Conservation (phyloP, 108 stramenopile species). For the Cyclotella sp. region DNA sequence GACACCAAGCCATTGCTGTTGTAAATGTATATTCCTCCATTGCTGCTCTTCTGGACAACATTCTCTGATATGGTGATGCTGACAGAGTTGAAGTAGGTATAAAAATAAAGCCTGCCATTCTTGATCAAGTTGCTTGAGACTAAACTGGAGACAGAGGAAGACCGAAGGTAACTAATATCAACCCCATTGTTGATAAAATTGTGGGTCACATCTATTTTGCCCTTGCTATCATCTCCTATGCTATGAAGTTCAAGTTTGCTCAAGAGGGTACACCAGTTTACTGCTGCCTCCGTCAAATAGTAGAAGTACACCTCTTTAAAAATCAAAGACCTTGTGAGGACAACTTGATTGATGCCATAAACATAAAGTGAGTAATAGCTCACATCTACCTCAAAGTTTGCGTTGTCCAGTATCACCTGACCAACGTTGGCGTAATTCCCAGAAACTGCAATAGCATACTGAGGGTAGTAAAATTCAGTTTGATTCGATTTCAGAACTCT, state of each 20-base stretch:
- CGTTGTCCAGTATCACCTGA: conserved; percentile 2
- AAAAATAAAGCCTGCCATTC: not conserved
- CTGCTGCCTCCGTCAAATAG: not conserved
- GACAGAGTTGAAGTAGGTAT: not conserved
- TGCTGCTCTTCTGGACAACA: not conserved
- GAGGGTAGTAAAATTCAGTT: conserved; percentile 11
- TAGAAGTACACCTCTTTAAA: not conserved
- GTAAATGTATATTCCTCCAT: conserved; percentile 4
- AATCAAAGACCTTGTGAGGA: not conserved
- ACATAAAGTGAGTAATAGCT: not conserved
- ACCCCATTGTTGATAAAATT: not conserved
- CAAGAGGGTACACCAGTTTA: not conserved
- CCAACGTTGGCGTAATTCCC: not conserved
- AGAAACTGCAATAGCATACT: not conserved
- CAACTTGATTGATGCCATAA: not conserved
- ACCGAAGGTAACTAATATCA: not conserved
- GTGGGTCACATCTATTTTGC: not conserved
- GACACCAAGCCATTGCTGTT: not conserved
- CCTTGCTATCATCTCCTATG: too few relatives aligned
- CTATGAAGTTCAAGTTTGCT: too few relatives aligned
- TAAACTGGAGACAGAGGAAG: not conserved
- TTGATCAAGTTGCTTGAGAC: conserved; percentile 3
- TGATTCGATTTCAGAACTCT: conserved; percentile 8
- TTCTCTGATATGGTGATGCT: conserved; percentile 2
- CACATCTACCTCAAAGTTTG: not conserved